phyloP scores from a whole-genome alignment of 352 stramenopile species.

The Nothophytophthora sp. region DNA sequence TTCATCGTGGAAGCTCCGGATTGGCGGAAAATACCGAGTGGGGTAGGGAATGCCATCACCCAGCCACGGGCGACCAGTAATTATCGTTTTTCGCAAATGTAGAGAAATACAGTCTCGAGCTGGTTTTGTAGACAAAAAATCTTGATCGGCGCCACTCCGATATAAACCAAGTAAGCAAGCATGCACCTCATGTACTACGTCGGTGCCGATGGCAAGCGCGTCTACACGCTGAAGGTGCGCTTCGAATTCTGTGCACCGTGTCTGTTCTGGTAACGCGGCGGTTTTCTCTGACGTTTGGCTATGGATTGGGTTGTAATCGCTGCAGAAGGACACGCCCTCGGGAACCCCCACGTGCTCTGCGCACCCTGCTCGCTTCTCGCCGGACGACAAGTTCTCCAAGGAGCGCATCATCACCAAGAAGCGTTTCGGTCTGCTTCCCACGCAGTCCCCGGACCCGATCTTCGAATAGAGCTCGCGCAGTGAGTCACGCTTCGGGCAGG shows the following conservation, averaged over 20 bases:
- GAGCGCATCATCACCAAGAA: conserved; percentile 99
- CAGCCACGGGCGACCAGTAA: conserved; percentile 29
- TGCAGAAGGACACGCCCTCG: conserved; percentile 93
- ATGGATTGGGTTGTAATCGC: too few relatives aligned
- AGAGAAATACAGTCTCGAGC: too few relatives aligned
- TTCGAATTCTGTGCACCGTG: not conserved
- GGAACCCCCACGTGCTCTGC: conserved; percentile 95
- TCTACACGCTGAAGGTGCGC: conserved; percentile 99
- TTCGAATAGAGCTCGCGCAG: conserved; percentile 48
- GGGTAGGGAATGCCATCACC: too few relatives aligned
- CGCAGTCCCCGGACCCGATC: conserved; percentile 90
- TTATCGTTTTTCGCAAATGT: conserved; percentile 23
- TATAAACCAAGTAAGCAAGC: conserved; percentile 16
- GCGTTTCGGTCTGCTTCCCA: conserved; percentile 97
- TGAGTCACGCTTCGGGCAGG: not conserved
- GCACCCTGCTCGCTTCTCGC: conserved; percentile 98
- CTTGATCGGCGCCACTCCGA: conserved; percentile 6
- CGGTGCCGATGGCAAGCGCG: conserved; percentile 94
- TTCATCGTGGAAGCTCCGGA: conserved; percentile 12
- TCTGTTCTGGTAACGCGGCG: not conserved
- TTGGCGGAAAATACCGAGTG: conserved; percentile 27
- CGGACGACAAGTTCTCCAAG: conserved; percentile 99
- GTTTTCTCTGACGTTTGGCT: conserved; percentile 1
- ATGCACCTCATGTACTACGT: conserved; percentile 99
- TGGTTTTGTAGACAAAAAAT: too few relatives aligned